phyloP scores from a whole-genome alignment of 2,329 filamentous ascomycete species.

The Daldinia sp. region DNA sequence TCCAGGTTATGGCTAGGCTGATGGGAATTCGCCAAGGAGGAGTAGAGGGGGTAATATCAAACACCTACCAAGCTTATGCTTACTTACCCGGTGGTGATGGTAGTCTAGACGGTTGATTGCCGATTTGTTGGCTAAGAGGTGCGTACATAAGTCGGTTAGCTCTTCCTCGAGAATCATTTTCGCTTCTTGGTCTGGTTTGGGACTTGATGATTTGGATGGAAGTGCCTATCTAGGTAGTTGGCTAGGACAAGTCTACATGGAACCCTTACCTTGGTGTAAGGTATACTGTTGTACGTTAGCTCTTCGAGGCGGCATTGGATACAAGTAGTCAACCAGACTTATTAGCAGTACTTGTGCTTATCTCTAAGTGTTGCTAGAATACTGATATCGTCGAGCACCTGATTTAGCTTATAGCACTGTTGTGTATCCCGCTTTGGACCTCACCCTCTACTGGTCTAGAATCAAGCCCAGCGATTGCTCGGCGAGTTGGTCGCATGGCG shows the following conservation, averaged over 20 bases:
- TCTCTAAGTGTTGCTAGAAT: neutral
- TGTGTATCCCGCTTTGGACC: too few relatives aligned
- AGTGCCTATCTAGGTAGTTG: conserved; percentile 1
- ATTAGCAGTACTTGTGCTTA: too few relatives aligned
- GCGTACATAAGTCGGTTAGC: neutral
- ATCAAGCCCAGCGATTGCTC: too few relatives aligned
- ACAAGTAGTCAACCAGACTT: neutral
- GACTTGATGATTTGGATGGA: neutral
- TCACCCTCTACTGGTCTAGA: too few relatives aligned
- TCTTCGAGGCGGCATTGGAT: neutral
- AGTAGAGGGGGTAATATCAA: neutral
- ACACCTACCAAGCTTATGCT: neutral
- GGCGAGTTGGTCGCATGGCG: too few relatives aligned
- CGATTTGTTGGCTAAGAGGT: neutral
- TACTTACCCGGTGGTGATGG: neutral
- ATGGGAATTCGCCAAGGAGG: neutral
- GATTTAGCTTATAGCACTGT: neutral
- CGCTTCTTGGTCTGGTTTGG: neutral
- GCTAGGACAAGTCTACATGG: neutral
- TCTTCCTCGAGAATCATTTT: conserved; percentile 1
- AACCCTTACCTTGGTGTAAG: neutral
- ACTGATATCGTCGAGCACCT: neutral
- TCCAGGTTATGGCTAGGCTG: neutral
- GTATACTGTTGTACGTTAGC: neutral
- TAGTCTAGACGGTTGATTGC: neutral